A percentile compares a stretch with the other conserved stretches of the same genome.
These are phyloP conservation scores for Pleurotus eryngii DNA, from an alignment of 768 basidiomycete genomes.

Conservation along the genomic window DNA sequence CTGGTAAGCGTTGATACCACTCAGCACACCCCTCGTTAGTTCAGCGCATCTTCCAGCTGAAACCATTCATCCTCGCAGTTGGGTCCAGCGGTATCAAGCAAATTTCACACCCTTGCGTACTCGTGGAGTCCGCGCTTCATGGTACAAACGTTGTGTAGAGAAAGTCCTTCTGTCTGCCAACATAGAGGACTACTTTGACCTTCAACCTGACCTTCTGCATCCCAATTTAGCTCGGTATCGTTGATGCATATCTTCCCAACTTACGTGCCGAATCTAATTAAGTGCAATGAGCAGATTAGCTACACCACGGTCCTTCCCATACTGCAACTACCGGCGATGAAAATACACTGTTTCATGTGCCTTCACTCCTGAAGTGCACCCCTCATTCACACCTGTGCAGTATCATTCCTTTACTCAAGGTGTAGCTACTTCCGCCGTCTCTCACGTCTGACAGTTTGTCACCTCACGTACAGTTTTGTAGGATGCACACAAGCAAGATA, in stretches of 20 bases:
- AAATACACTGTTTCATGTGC: not conserved
- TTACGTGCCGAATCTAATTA: not conserved
- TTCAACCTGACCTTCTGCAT: not conserved
- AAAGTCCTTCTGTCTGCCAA: no score
- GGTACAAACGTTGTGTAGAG: no score
- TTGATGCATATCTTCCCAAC: not conserved
- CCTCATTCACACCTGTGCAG: conserved; percentile 2
- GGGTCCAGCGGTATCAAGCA: no score
- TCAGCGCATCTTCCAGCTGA: no score
- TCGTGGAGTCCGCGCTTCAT: no score
- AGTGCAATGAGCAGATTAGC: not conserved
- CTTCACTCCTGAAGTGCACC: not conserved
- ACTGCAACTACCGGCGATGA: not conserved
- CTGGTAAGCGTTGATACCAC: no score
- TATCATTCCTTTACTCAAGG: not conserved
- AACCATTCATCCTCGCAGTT: no score
- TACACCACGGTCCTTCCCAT: not conserved
- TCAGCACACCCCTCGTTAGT: no score
- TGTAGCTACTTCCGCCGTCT: not conserved
- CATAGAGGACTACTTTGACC: no score
- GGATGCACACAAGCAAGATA: not conserved
- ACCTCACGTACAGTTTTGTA: not conserved
- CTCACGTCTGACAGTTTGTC: not conserved
- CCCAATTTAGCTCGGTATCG: not conserved
- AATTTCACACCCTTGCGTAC: no score